phyloP scores from a whole-genome alignment of 1,284 basidiomycete species.

The Marasmius sp. region DNA sequence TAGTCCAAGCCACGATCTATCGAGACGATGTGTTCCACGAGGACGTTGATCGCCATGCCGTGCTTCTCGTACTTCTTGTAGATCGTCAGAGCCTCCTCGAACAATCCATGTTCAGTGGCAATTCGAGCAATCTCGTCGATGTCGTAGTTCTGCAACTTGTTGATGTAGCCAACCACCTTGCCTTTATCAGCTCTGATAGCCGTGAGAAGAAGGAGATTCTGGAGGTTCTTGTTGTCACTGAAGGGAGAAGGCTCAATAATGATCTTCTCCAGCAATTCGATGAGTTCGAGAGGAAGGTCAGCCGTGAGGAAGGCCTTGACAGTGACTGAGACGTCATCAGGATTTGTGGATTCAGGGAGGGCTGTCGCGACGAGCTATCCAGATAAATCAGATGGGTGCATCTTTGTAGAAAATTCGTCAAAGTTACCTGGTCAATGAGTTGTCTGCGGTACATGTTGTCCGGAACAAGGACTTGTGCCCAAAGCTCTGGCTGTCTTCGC shows the following conservation, averaged over 20 bases:
- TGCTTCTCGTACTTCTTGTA: conserved; percentile 96
- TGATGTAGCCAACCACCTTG: conserved; percentile 98
- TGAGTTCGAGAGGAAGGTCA: conserved; percentile 95
- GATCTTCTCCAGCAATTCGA: conserved; percentile 98
- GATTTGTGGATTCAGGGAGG: conserved; percentile 95
- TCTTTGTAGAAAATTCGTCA: neutral
- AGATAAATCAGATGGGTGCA: neutral
- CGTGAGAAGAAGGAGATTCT: conserved; percentile 93
- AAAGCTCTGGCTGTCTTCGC: conserved; percentile 93
- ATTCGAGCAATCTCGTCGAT: conserved; percentile 95
- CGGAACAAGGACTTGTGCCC: conserved; percentile 90
- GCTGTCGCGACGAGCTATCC: conserved; percentile 88
- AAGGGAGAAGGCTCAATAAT: conserved; percentile 97
- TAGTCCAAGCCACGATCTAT: conserved; percentile 97
- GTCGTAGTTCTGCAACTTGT: conserved; percentile 96
- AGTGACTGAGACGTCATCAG: conserved; percentile 97
- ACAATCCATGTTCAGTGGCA: conserved; percentile 93
- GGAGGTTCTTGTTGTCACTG: conserved; percentile 95
- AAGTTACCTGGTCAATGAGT: conserved; percentile 86
- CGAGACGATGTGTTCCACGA: conserved; percentile 98
- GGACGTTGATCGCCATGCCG: conserved; percentile 93
- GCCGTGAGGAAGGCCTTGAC: conserved; percentile 99
- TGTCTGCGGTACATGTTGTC: conserved; percentile 94
- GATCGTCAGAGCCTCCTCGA: conserved; percentile 96
- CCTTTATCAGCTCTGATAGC: conserved; percentile 98